phyloP scores from a whole-genome alignment of 768 basidiomycete species.

The Floccularia luteovirens region DNA sequence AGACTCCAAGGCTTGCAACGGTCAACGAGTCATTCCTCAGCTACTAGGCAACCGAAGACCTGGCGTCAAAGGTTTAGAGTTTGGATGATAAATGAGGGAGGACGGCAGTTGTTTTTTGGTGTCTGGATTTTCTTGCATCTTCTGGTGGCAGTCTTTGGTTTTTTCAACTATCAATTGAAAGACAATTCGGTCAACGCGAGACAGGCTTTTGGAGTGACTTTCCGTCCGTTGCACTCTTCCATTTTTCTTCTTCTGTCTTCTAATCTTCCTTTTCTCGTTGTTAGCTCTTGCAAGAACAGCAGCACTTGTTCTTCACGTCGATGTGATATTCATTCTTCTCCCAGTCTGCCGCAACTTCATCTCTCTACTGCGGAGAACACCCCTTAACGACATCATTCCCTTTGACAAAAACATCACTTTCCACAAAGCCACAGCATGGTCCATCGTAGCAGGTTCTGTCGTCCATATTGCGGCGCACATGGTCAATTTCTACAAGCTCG shows the following conservation, averaged over 20 bases:
- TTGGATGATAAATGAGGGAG: constrained; percentile 97
- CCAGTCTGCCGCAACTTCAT: constrained; percentile 95
- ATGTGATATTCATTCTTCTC: constrained; percentile 89
- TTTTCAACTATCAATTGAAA: constrained; percentile 70
- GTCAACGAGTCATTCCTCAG: constrained; percentile 7
- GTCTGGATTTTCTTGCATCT: constrained; percentile 78
- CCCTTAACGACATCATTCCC: constrained; percentile 80
- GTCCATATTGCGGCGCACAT: constrained; percentile 84
- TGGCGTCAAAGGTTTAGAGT: constrained; percentile 41
- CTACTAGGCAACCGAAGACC: constrained; percentile 26
- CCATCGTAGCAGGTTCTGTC: constrained; percentile 68
- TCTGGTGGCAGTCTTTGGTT: constrained; percentile 70
- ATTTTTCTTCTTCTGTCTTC: constrained; percentile 21
- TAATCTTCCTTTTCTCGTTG: constrained; percentile 28
- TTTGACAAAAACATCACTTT: constrained; percentile 92
- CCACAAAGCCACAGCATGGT: constrained; percentile 89
- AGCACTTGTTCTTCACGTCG: constrained; percentile 85
- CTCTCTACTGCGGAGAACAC: constrained; percentile 78
- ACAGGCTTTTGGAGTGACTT: constrained; percentile 66
- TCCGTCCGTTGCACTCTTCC: constrained; percentile 40
- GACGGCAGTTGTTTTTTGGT: constrained; percentile 68
- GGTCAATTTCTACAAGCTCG: constrained; percentile 73
- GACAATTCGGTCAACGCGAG: constrained; percentile 71
- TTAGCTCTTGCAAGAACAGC: constrained; percentile 82
- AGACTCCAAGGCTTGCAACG: not conserved